Conservation (phyloP, 768 basidiomycete genomes). For the Imleria badia region DNA sequence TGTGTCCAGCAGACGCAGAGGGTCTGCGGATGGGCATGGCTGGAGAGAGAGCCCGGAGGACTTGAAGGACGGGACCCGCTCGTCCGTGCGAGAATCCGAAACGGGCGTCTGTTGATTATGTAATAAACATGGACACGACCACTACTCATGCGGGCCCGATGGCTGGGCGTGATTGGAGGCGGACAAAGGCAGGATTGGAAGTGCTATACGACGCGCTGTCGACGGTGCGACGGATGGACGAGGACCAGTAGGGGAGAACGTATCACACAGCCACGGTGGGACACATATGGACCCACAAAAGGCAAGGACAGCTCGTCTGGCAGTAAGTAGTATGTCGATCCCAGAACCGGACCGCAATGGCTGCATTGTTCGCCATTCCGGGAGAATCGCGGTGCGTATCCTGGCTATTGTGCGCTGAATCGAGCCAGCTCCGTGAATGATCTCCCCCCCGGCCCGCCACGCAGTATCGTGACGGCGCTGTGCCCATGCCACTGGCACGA, state of each 20-base stretch:
- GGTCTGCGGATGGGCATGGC: conserved; percentile 57
- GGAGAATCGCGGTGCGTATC: conserved; percentile 21
- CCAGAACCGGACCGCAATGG: conserved; percentile 3
- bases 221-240: not conserved
- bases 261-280: conserved; percentile 39
- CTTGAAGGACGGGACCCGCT: conserved; percentile 1
- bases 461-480: not conserved
- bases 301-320: conserved; percentile 15
- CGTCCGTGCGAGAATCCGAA: conserved; percentile 24
- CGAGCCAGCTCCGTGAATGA: conserved; percentile 8
- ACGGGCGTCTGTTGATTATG: not conserved
- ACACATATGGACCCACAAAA: conserved; percentile 44
- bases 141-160: too few species aligned
- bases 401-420: conserved; percentile 28
- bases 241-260: not conserved
- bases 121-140: not conserved
- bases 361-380: conserved; percentile 32
- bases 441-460: not conserved
- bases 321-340: conserved; percentile 16
- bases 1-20: conserved; percentile 54
- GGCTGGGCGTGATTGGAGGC: too few species aligned
- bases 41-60: conserved; percentile 19
- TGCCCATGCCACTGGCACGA: not conserved
- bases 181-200: too few species aligned
- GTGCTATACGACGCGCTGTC: not conserved